phyloP scores from a whole-genome alignment of 371 early-diverging fungal species.

The Conidiobolus incongruus region DNA sequence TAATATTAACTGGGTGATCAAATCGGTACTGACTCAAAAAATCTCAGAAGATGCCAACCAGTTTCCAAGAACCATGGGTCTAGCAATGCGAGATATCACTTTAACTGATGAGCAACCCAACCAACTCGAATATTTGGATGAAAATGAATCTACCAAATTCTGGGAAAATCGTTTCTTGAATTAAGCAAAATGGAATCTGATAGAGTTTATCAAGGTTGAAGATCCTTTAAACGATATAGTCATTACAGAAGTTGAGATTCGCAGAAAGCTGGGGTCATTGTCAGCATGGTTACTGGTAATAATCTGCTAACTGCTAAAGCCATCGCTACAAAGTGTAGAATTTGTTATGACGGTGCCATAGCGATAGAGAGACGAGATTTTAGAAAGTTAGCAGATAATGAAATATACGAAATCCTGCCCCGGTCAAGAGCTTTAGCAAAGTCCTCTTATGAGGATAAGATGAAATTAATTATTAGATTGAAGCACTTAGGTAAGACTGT shows the following conservation, averaged over 20 bases:
- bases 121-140: too few species aligned
- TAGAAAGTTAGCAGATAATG: conserved; percentile 43
- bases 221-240: conserved; percentile 84
- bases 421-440: conserved; percentile 67
- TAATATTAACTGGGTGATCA: conserved; percentile 20
- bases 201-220: conserved; percentile 75
- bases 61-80: conserved; percentile 72
- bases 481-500: conserved; percentile 80
- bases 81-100: conserved; percentile 47
- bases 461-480: conserved; percentile 61
- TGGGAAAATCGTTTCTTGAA: conserved; percentile 25
- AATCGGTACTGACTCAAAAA: conserved; percentile 17
- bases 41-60: conserved; percentile 58
- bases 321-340: conserved; percentile 74
- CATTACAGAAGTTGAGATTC: conserved; percentile 54
- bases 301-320: conserved; percentile 71
- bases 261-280: conserved; percentile 74
- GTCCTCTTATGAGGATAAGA: conserved; percentile 95
- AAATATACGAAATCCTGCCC: conserved; percentile 58
- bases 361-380: conserved; percentile 79
- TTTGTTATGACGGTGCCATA: conserved; percentile 57
- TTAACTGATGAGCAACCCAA: too few species aligned
- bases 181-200: too few species aligned
- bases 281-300: conserved; percentile 96
- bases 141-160: conserved; percentile 13